These are phyloP conservation scores for Sutorius eximius DNA, from an alignment of 1,284 basidiomycete genomes.

Conservation along the genomic window DNA sequence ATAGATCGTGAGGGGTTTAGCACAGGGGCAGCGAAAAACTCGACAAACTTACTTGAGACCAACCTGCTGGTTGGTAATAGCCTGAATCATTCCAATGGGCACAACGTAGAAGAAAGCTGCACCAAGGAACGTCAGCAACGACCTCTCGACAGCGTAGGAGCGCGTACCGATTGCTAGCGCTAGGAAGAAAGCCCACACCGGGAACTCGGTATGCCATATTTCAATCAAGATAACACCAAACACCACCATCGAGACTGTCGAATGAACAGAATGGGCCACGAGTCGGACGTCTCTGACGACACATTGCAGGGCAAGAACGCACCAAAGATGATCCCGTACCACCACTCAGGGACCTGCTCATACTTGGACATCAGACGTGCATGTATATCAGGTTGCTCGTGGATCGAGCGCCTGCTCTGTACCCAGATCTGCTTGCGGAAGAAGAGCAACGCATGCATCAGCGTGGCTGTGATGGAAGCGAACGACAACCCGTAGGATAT, in stretches of 20 bases:
- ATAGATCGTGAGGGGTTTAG: neutral
- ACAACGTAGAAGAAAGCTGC: constrained; percentile 50
- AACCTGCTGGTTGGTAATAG: constrained; percentile 47
- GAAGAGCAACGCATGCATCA: constrained; percentile 68
- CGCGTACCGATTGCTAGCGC: constrained; percentile 35
- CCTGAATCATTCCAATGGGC: constrained; percentile 46
- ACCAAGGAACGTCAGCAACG: neutral
- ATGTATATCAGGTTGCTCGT: constrained; percentile 75
- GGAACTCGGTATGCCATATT: constrained; percentile 57
- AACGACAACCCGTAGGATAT: constrained; percentile 72
- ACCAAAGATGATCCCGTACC: constrained; percentile 52
- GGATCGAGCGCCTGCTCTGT: constrained; percentile 51
- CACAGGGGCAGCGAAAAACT: neutral
- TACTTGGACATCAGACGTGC: constrained; percentile 74
- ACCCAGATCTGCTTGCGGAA: constrained; percentile 67
- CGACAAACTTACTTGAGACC: constrained; percentile 39
- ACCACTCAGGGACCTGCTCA: constrained; percentile 73
- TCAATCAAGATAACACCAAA: constrained; percentile 59
- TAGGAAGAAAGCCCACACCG: constrained; percentile 53
- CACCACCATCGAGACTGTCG: constrained; percentile 45
- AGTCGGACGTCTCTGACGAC: neutral
- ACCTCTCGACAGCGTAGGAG: neutral
- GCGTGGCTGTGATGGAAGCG: constrained; percentile 63
- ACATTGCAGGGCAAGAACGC: neutral
- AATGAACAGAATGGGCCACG: neutral